Evolutionary conservation across 495 filamentous ascomycete species (phyloP).

Genomic region (Neurospora sp.): DNA sequence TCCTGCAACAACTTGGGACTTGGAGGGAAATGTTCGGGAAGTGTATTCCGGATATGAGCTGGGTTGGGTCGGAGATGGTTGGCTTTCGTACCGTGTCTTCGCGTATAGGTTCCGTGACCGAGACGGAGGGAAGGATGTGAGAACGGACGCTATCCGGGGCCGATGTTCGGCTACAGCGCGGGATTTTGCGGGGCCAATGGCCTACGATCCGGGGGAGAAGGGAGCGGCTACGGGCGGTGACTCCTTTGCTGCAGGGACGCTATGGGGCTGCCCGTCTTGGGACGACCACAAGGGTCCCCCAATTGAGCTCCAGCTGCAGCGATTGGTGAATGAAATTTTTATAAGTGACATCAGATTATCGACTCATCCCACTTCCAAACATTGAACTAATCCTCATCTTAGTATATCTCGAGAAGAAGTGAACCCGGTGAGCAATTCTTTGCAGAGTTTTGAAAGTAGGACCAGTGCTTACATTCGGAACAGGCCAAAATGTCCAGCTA

Average conservation of each 20-base stretch:
- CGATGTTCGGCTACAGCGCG: neutral
- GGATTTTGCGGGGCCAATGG: neutral
- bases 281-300: neutral
- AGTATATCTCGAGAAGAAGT: neutral
- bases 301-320: neutral
- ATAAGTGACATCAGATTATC: neutral
- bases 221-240: neutral
- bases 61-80: neutral
- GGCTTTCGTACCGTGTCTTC: neutral
- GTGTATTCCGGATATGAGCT: neutral
- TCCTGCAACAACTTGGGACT: neutral
- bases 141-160: neutral
- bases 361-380: neutral
- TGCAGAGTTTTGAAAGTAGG: neutral
- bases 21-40: neutral
- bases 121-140: neutral
- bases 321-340: neutral
- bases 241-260: neutral
- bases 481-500: conserved; percentile 47
- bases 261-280: neutral
- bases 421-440: neutral
- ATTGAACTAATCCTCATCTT: neutral
- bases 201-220: neutral
- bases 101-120: neutral
- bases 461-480: neutral